Evolutionary conservation across 257 asterid genomes (phyloP).

Genomic region (Buddleja alternifolia): DNA sequence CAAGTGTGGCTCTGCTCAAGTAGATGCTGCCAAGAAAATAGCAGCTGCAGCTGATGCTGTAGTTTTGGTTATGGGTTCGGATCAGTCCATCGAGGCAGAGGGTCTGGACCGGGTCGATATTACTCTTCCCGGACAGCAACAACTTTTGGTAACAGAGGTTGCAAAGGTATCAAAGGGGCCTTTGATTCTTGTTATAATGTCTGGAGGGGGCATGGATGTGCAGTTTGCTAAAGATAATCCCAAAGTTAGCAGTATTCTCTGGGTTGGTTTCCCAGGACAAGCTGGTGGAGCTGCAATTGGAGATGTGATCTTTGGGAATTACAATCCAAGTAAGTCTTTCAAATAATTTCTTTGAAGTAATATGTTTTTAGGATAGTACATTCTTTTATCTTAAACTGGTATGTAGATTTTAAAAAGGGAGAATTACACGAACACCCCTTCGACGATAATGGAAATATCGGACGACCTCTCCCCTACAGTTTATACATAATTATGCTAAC

Average conservation of each 20-base stretch:
- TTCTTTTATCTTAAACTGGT: too few relatives aligned
- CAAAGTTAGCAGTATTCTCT: constrained; percentile 59
- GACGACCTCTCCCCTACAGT: too few relatives aligned
- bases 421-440: too few relatives aligned
- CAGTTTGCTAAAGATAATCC: constrained; percentile 61
- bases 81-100: constrained; percentile 60
- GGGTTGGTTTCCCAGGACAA: constrained; percentile 82
- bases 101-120: constrained; percentile 48
- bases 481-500: too few relatives aligned
- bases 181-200: constrained; percentile 67
- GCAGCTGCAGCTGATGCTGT: constrained; percentile 65
- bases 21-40: constrained; percentile 50
- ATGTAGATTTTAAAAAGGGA: too few relatives aligned
- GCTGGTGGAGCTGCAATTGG: constrained; percentile 72
- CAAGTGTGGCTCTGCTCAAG: constrained; percentile 43
- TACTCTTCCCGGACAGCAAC: constrained; percentile 70
- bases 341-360: background rate
- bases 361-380: too few relatives aligned
- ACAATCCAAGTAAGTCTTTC: constrained; percentile 55
- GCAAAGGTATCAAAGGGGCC: constrained; percentile 64
- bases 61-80: constrained; percentile 64
- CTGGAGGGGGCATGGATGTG: constrained; percentile 75
- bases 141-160: constrained; percentile 46
- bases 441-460: too few relatives aligned
- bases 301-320: constrained; percentile 57